Conservation (phyloP, 306 rosid species). For the Sicyos baderoa region DNA sequence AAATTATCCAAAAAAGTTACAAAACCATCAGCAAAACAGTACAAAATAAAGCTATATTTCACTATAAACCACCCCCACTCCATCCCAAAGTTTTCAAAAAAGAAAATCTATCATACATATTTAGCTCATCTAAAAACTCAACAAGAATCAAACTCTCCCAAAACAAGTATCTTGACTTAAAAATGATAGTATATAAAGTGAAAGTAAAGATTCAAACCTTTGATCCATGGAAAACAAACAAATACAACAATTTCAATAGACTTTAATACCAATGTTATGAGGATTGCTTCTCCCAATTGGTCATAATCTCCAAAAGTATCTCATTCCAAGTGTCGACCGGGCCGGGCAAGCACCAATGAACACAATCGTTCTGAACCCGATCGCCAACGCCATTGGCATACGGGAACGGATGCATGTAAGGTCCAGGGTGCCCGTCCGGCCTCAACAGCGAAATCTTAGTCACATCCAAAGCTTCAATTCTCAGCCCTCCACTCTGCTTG, state of each 20-base stretch:
- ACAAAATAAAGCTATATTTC: neutral
- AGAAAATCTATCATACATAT: no score
- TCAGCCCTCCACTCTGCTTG: slow-evolving; percentile 24
- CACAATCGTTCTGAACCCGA: slow-evolving; percentile 76
- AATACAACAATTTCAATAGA: neutral
- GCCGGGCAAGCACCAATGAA: slow-evolving; percentile 96
- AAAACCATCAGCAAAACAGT: neutral
- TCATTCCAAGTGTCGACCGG: slow-evolving; percentile 92
- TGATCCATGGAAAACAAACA: neutral
- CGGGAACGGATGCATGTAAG: slow-evolving; percentile 78
- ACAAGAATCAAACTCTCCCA: neutral
- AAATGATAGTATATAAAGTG: neutral
- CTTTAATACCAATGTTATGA: neutral
- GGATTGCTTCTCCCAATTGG: slow-evolving; percentile 36
- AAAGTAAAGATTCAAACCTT: no score
- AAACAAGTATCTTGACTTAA: neutral
- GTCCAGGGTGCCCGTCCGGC: slow-evolving; percentile 91
- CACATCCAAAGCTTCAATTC: slow-evolving; percentile 63
- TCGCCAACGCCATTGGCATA: slow-evolving; percentile 52
- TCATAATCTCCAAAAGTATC: slow-evolving; percentile 46
- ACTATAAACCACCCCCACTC: neutral
- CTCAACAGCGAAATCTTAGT: slow-evolving; percentile 59
- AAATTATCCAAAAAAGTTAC: neutral
- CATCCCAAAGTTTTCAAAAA: no score
- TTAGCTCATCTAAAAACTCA: no score